Base-by-base conservation (phyloP, 805 yeast species). In the Kuraishia ogatae region DNA sequence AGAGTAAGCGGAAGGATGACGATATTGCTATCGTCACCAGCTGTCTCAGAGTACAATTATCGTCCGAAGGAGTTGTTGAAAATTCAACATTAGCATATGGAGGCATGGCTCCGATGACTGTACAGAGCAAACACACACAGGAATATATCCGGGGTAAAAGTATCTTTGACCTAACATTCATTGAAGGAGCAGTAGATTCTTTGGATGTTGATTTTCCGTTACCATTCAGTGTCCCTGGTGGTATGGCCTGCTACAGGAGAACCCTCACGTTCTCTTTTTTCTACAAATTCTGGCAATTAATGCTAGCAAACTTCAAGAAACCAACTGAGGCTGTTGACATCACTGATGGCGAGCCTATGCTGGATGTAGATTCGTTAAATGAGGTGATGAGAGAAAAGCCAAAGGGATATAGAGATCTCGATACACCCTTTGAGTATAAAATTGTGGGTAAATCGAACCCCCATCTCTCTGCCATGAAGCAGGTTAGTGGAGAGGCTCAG, bases 21-120 rank as follows among this genome's bases (percentile, higher is more conserved):
- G 81, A 76, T 63, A 76, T 76, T 52, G 76, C 81, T 15, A 76
- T 76, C 56, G 81, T 76, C 11, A 74, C 80, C 19, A 68, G 75
- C 0, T 74, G 77, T 55, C 56, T 75, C 56, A 60, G 75, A 50
- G 60, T 67, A 4, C 57, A 61, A 54, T 57, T 68, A 29, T 53
- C 57, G 24, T 13, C 52, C n/a, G 58, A 59, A 8, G 68, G 66
- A n/a, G 56, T 54, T 2, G 61, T 71, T 35, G 58, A 53, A 23
- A 62, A 68, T 46, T 67, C 73, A 0, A 62, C 74, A 0, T 59
- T 76, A 19, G 75, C 71, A 2, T 76, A 71, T 55, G 81, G 81
- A 28, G 81, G 81, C 50, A 77, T 76, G 65, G 81, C 79, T 4
- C 76, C 80, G 2, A 68, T 73, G 64, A 76, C 81, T 0, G 70